Base-by-base conservation (phyloP, 2,329 filamentous ascomycete genomes). In the Arthroderma sp. region DNA sequence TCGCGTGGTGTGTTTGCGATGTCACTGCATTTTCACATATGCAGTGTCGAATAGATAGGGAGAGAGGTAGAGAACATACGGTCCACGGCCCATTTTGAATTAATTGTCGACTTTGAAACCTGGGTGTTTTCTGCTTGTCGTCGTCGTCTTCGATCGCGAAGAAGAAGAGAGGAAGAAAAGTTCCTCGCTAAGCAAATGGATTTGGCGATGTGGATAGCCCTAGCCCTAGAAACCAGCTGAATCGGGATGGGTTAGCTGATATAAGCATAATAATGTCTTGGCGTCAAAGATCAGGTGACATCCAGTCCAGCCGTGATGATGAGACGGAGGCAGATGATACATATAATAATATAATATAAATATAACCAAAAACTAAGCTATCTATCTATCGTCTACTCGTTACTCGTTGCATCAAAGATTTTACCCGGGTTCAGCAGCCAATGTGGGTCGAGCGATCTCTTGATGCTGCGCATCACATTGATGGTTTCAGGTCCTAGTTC, bases 361-460 rank as follows among this genome's bases (percentile, higher is more conserved):
- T 22, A 22, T 22, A 22, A 22, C 15, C 15, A 22, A 22, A 22
- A 22, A 22, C 2, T 22, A 22, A 22, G 15, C 15, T 22, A 22
- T 22, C 15, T 22, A 22, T 22, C 15, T 22, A 22, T 22, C 15
- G 15, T 22, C 15, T 22, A 39, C 38, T 42, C 32, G 30, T 30
- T 37, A 32, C 44, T 38, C 30, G 36, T 53, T 44, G 77, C 67
- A 52, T 93, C 83, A 63, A 94, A 87, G 50, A 94, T 89, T 68
- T 94, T 94, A 1, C 86, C 86, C 0, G 87, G 87, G 53, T 94
- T 94, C 76, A 94, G 77, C 46, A 94, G 77, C 84, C 87, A 93
- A 41, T 80, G 65, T 1, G 87, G 87, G 67, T 94, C 87, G 39
- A 94, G 67, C 6, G 85, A 78, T n/a, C 68, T 63, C 65, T 94